Evolutionary conservation across 345 rosid genomes (phyloP).

Genomic region (Clarkia xantiana): DNA sequence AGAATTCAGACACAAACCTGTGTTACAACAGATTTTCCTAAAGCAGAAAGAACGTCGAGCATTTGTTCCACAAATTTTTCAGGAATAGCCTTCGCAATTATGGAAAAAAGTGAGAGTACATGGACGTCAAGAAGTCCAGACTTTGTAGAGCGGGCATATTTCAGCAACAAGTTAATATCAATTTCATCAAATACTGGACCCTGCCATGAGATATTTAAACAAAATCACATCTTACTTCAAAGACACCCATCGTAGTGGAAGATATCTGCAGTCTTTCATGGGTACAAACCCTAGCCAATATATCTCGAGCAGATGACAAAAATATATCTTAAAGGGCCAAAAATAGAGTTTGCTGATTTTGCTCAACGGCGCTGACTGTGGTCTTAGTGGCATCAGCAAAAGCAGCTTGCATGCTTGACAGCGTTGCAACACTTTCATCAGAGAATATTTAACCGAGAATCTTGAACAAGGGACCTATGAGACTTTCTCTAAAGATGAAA

Average conservation of each 20-base stretch:
- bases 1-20: constrained; percentile 39
- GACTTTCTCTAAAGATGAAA: constrained; percentile 39
- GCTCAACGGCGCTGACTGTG: constrained; percentile 18
- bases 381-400: constrained; percentile 26
- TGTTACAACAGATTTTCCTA: constrained; percentile 64
- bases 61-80: constrained; percentile 49
- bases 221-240: constrained; percentile 1
- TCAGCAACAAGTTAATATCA: constrained; percentile 45
- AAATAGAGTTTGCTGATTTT: constrained; percentile 48
- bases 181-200: constrained; percentile 30
- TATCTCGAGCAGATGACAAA: constrained; percentile 20
- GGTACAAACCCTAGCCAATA: constrained; percentile 36
- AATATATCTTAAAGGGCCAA: constrained; percentile 56
- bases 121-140: constrained; percentile 56
- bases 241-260: neutral
- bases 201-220: constrained; percentile 23
- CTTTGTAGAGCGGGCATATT: constrained; percentile 38
- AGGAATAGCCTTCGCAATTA: constrained; percentile 48
- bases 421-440: constrained; percentile 22
- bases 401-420: constrained; percentile 22
- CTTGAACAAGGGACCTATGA: constrained; percentile 60
- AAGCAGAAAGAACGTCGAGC: constrained; percentile 41
- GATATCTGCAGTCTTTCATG: constrained; percentile 6
- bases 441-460: constrained; percentile 44
- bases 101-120: constrained; percentile 45